Percentiles rank a stretch among this genome's conserved stretches.
Conservation (phyloP, 1,284 basidiomycete genomes). For the Lentinus polychrous region DNA sequence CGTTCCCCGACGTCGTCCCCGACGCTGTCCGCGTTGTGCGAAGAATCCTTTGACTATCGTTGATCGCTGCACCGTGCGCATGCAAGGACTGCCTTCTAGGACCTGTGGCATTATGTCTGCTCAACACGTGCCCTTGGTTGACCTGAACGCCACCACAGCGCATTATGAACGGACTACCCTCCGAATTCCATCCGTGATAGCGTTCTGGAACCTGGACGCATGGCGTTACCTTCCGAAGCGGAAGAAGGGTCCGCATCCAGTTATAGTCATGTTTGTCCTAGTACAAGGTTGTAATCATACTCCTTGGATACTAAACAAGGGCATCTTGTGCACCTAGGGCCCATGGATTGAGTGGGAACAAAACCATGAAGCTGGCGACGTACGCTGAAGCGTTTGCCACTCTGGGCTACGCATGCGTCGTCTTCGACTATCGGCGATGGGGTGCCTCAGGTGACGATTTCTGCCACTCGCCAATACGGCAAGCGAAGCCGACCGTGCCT, state of each 20-base stretch:
- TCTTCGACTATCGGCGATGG: constrained; percentile 36
- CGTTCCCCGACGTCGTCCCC: too few relatives aligned
- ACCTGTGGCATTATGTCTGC: too few relatives aligned
- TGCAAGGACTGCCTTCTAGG: too few relatives aligned
- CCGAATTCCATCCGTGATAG: constrained; percentile 28
- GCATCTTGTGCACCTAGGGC: constrained; percentile 21
- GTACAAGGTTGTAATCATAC: neutral
- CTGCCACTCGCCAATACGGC: neutral
- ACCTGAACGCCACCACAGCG: neutral
- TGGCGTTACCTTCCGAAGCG: constrained; percentile 25
- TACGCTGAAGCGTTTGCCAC: constrained; percentile 29
- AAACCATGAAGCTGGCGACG: constrained; percentile 24
- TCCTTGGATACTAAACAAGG: too few relatives aligned
- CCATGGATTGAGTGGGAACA: constrained; percentile 28
- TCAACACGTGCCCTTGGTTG: too few relatives aligned
- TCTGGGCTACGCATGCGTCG: constrained; percentile 28
- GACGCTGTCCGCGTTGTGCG: too few relatives aligned
- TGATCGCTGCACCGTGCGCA: too few relatives aligned
- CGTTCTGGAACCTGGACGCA: constrained; percentile 29
- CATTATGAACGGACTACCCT: constrained; percentile 9
- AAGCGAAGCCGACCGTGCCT: neutral
- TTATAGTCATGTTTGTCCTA: constrained; percentile 29
- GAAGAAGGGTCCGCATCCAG: constrained; percentile 17
- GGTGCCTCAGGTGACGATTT: constrained; percentile 28
- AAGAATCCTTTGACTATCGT: too few relatives aligned